Evolutionary conservation across 1,139 yeast species (phyloP).

Genomic region (Nakaseomyces nivariensis): DNA sequence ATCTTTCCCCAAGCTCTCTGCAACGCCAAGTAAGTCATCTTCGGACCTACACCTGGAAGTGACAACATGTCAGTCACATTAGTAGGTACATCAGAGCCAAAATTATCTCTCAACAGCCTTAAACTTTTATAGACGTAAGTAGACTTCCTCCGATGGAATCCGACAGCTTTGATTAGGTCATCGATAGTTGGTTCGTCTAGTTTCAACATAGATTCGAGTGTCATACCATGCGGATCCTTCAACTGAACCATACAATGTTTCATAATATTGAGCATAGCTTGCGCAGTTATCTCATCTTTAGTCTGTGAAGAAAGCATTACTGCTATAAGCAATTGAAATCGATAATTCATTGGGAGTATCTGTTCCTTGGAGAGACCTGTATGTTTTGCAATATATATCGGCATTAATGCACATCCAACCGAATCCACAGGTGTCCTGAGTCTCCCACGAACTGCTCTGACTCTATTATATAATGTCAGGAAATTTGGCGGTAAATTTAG

Average conservation of each 20-base stretch:
- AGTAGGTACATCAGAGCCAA: conserved; percentile 59
- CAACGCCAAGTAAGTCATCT: conserved; percentile 77
- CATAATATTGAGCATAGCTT: conserved; percentile 59
- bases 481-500: conserved; percentile 38
- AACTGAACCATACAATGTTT: conserved; percentile 33
- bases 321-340: conserved; percentile 70
- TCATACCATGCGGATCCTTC: conserved; percentile 31
- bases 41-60: conserved; percentile 92
- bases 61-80: conserved; percentile 54
- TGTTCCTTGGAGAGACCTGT: conserved; percentile 16
- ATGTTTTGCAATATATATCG: conserved; percentile 35
- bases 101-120: conserved; percentile 40
- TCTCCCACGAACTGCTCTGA: conserved; percentile 54
- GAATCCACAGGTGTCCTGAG: conserved; percentile 75
- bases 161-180: conserved; percentile 65
- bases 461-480: conserved; percentile 46
- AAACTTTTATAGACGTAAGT: conserved; percentile 55
- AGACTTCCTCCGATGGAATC: conserved; percentile 79
- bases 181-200: conserved; percentile 54
- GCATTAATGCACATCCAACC: conserved; percentile 78
- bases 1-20: conserved; percentile 72
- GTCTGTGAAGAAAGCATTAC: conserved; percentile 88
- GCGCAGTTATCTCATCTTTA: conserved; percentile 73
- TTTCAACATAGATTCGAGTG: conserved; percentile 36
- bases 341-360: conserved; percentile 37